Evolutionary conservation across 495 filamentous ascomycete species (phyloP), one percentile per base, ranked within the genome.

Genomic region (Friedmanniomyces endolithicus): DNA sequence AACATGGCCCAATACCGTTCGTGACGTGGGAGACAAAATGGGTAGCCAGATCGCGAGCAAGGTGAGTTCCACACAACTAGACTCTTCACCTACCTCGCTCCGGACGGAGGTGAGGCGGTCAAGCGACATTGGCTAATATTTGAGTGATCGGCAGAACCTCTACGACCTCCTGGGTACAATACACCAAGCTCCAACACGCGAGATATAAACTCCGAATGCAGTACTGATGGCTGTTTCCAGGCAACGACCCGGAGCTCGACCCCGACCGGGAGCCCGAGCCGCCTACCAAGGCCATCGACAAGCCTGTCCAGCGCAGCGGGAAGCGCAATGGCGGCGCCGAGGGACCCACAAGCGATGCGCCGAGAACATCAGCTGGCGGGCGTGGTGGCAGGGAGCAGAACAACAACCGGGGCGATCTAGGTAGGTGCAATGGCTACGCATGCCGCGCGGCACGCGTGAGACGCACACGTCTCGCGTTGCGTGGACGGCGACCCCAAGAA

Each of bases 241-340:
- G 84, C 78, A 95, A 95, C 74, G 87, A 94, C 72, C 83, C 85
- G 68, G 87, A 88, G 70, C 83, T 84, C 67, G 90, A 89, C 72
- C 83, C 84, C 63, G 84, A 85, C 70, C 78, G 77, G 70, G 77
- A 79, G 65, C 81, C 85, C 61, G 74, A 81, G 63, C 83, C 85
- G 65, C 89, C 88, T 66, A 79, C 85, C 46, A 86, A 85, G 76
- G 84, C 87, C 63, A 75, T 90, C 63, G 94, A 96, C 72, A 92
- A 86, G 78, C 82, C 86, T 55, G 74, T 78, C 52, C 74, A 80
- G 60, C 82, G 88, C 65, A 75, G 78, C 61, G 83, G 80, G 72
- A 97, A 97, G 84, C 88, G 88, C 72, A 94, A 95, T 73, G 83
- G 78, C 68, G 80, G 84, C 67, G 82, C 81, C 66, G 83, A 88